A percentile compares a stretch with the other conserved stretches of the same genome.
phyloP scores from a whole-genome alignment of 2,329 filamentous ascomycete genomes.

The Trichoderma brevicompactum region DNA sequence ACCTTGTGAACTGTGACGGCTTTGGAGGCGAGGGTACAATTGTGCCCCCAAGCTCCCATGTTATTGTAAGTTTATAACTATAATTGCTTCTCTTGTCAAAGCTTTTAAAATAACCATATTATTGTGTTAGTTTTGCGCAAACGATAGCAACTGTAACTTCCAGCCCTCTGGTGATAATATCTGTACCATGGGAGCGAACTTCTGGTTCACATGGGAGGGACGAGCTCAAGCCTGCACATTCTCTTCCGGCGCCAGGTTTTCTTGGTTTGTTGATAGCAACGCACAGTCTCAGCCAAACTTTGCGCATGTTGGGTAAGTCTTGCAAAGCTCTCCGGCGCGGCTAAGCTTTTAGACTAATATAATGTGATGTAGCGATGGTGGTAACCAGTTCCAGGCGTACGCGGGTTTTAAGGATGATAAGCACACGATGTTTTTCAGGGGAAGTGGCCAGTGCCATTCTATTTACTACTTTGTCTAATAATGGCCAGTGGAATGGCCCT shows the following conservation, averaged over 20 bases:
- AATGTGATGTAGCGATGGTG: conserved; percentile 8
- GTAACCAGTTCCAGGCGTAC: conserved; percentile 18
- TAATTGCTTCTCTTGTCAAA: neutral
- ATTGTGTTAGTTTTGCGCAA: neutral
- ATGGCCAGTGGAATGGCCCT: neutral
- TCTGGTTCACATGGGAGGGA: conserved; percentile 10
- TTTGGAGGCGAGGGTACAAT: conserved; percentile 11
- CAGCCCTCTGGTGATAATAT: neutral
- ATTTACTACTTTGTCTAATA: conserved; percentile 15
- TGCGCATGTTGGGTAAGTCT: conserved; percentile 13
- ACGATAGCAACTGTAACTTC: conserved; percentile 1
- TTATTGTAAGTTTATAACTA: conserved; percentile 9
- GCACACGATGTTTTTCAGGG: neutral
- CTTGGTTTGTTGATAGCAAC: conserved; percentile 1
- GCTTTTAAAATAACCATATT: neutral
- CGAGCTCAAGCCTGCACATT: conserved; percentile 7
- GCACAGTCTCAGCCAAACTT: conserved; percentile 17
- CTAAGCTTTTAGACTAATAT: neutral
- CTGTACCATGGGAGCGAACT: conserved; percentile 14
- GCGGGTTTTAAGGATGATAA: conserved; percentile 15
- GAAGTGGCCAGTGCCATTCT: conserved; percentile 11
- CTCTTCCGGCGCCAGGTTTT: neutral
- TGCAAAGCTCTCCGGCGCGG: neutral
- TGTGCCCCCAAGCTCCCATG: neutral
- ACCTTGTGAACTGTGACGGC: conserved; percentile 15